phyloP scores from a whole-genome alignment of 805 yeast species.

The Metschnikowia reukaufii region DNA sequence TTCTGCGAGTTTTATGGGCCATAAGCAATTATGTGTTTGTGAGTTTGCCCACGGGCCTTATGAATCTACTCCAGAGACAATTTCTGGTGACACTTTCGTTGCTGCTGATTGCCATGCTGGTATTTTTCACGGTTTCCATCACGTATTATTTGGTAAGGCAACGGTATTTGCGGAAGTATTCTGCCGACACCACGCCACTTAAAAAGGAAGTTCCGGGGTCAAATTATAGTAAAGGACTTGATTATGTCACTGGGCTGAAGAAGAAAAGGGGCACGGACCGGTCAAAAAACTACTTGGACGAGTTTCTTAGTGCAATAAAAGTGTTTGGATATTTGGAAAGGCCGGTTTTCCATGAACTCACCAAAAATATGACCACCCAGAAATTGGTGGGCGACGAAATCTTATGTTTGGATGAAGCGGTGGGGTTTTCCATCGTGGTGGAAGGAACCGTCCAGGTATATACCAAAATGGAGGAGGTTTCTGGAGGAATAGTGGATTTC shows the following conservation, averaged over 20 bases:
- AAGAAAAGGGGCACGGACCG: constrained; percentile 22
- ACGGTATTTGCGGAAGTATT: constrained; percentile 61
- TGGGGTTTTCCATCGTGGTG: constrained; percentile 89
- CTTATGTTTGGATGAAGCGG: constrained; percentile 65
- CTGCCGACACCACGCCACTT: constrained; percentile 35
- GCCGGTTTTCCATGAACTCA: constrained; percentile 88
- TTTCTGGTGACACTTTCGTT: constrained; percentile 54
- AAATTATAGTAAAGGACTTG: constrained; percentile 45
- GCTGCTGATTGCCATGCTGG: constrained; percentile 41
- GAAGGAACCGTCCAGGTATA: constrained; percentile 87
- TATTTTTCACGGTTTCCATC: constrained; percentile 30
- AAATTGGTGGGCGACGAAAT: constrained; percentile 76
- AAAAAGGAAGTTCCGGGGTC: constrained; percentile 40
- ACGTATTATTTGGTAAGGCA: constrained; percentile 57
- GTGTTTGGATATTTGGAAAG: constrained; percentile 91
- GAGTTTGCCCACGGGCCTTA: constrained; percentile 11
- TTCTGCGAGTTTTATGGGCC: constrained; percentile 23
- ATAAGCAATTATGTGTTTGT: constrained; percentile 18
- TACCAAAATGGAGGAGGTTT: constrained; percentile 45
- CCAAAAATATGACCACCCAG: constrained; percentile 88
- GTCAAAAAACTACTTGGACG: constrained; percentile 76
- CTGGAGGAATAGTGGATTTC: constrained; percentile 14
- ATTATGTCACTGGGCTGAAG: constrained; percentile 41
- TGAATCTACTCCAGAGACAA: constrained; percentile 39
- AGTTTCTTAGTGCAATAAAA: constrained; percentile 85